Evolutionary conservation across 2,329 filamentous ascomycete genomes (phyloP).

Genomic region (Exophiala viscosa): DNA sequence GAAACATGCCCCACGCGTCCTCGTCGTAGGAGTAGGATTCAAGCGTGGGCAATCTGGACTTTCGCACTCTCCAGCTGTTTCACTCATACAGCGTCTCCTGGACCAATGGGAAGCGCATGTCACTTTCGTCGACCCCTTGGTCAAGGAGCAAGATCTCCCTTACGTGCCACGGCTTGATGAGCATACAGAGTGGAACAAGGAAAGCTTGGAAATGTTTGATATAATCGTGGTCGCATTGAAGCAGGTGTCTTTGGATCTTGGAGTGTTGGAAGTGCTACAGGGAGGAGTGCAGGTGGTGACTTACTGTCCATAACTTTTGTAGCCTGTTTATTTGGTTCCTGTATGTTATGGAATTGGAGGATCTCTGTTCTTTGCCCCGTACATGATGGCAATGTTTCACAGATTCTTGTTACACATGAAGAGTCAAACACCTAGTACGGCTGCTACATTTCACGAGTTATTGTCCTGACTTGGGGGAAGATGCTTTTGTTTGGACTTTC

Average conservation of each 20-base stretch:
- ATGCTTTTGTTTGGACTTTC: background rate
- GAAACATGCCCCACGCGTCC: constrained; percentile 3
- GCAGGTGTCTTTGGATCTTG: background rate
- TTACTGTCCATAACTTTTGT: background rate
- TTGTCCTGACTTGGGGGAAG: background rate
- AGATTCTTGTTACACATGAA: background rate
- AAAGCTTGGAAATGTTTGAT: background rate
- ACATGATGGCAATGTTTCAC: background rate
- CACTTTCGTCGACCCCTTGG: background rate
- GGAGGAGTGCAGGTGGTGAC: background rate
- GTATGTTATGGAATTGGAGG: background rate
- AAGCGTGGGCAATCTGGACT: constrained; percentile 13
- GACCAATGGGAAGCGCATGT: background rate
- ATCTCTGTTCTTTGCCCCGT: background rate
- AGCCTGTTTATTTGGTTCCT: background rate
- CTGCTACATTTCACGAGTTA: background rate
- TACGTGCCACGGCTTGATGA: constrained; percentile 2
- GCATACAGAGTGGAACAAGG: background rate
- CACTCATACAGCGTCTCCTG: background rate
- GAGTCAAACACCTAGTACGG: background rate
- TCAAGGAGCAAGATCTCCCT: background rate
- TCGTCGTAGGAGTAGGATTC: constrained; percentile 13
- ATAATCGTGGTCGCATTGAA: background rate
- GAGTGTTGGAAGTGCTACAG: background rate
- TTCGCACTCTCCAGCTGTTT: constrained; percentile 3